A percentile compares a stretch with the other conserved stretches of the same genome.
These are phyloP conservation scores for Bocquillonia castaneifolia DNA, from an alignment of 441 rosid genomes.

Conservation along the genomic window DNA sequence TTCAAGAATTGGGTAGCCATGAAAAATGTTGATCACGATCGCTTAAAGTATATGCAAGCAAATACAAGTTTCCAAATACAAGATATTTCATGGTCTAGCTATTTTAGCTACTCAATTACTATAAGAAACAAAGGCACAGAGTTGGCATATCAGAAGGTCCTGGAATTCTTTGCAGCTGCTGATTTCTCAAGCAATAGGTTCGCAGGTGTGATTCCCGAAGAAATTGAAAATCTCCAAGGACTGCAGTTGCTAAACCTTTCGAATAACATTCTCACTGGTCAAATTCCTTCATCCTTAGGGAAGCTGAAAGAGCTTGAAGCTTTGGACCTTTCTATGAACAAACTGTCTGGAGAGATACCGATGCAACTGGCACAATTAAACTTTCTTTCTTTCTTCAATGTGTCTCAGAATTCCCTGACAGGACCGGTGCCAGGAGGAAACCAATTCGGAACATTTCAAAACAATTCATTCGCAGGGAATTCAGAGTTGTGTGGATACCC, in stretches of 20 bases:
- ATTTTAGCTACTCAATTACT: constrained; percentile 37
- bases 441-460: constrained; percentile 24
- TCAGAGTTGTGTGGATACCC: constrained; percentile 11
- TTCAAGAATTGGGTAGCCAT: constrained; percentile 40
- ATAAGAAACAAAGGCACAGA: constrained; percentile 25
- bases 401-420: constrained; percentile 26
- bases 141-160: constrained; percentile 19
- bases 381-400: constrained; percentile 18
- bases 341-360: constrained; percentile 30
- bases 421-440: constrained; percentile 35
- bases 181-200: constrained; percentile 34
- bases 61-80: not conserved
- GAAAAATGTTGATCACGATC: constrained; percentile 38
- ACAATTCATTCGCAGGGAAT: constrained; percentile 19
- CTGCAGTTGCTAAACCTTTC: constrained; percentile 12
- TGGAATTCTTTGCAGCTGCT: constrained; percentile 8
- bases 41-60: constrained; percentile 8
- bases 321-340: constrained; percentile 36
- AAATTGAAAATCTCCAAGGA: constrained; percentile 22
- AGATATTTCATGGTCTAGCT: constrained; percentile 10
- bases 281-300: constrained; percentile 24
- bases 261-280: constrained; percentile 27
- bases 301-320: constrained; percentile 25
- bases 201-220: constrained; percentile 26
- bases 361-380: constrained; percentile 25